Base-by-base conservation (phyloP, 352 stramenopile species). In the Phytophthora hibernalis region DNA sequence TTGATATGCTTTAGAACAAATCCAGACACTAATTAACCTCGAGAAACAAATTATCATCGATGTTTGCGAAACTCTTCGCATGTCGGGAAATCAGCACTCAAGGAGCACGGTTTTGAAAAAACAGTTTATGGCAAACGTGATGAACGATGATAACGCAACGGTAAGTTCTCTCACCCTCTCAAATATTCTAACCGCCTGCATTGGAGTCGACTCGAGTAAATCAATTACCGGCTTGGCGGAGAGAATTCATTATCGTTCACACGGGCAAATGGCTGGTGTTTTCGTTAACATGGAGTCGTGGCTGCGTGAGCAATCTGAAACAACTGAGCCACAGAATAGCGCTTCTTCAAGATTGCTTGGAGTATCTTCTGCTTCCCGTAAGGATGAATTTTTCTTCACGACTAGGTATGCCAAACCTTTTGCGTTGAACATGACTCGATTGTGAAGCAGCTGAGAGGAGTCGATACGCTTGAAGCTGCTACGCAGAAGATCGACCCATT, bases 401-500 rank as follows among this genome's bases (percentile, higher is more conserved):
- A 52, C 53, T 38, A 68, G 49, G 28, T 68, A 71, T 20, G 38
- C 51, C 9, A 73, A 65, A 7, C 69, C 75, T 3, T 83, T 60
- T 81, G 58, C 18, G 24, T 83, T 5, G 31, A 43, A 40, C 55
- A 75, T 9, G 75, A 86, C 50, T 86, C 75, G 0, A 66, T 86
- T 33, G 54, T 77, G 26, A 74, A 54, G 9, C 82, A 90, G 57
- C 38, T 90, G 49, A 58, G 49, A 22, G 18, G 33, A 43, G 30
- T 30, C n/a, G 38, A 15, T 30, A 35, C 43, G 24, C 22, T 53
- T 10, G 1, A 30, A 33, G 11, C 31, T 26, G 11, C n/a, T 22
- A 45, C 49, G 2, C 71, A 68, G 58, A 79, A 60, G 22, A 38
- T 84, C 28, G 76, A 90, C 30, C 77, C 76, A 2, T 87, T 87